These are phyloP conservation scores for Gloeostereum incarnatum DNA, from an alignment of 768 basidiomycete genomes.

Conservation along the genomic window DNA sequence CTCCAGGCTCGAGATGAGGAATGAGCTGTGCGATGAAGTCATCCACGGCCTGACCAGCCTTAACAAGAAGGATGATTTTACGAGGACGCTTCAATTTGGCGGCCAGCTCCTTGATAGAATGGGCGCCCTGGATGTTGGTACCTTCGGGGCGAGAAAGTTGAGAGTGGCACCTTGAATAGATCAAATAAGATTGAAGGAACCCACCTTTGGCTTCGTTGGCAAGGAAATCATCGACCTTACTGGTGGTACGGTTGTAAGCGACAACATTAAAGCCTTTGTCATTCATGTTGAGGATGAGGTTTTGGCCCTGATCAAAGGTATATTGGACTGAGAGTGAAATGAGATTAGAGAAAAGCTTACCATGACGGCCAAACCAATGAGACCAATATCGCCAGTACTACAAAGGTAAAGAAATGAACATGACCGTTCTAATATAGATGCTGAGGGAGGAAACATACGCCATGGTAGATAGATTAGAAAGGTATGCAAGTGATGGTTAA, in stretches of 20 bases:
- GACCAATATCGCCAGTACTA: constrained; percentile 88
- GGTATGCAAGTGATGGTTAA: background rate
- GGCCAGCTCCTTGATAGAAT: constrained; percentile 86
- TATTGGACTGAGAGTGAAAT: constrained; percentile 10
- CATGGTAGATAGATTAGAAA: background rate
- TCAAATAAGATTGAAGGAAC: too few species aligned
- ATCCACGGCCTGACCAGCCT: constrained; percentile 95
- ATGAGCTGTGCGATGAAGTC: constrained; percentile 86
- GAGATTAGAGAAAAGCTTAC: constrained; percentile 33
- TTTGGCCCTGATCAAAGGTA: constrained; percentile 67
- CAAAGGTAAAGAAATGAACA: background rate
- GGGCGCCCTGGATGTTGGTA: constrained; percentile 91
- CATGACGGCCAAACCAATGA: constrained; percentile 99
- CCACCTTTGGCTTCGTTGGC: constrained; percentile 96
- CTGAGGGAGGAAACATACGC: background rate
- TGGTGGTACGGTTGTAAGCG: constrained; percentile 94
- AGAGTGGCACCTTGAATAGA: constrained; percentile 3
- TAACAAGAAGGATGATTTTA: constrained; percentile 97
- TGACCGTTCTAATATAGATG: background rate
- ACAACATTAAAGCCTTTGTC: constrained; percentile 99
- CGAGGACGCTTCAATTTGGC: constrained; percentile 91
- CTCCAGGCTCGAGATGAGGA: constrained; percentile 87
- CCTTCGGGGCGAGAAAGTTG: constrained; percentile 38
- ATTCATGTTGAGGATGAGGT: constrained; percentile 97
- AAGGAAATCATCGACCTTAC: constrained; percentile 94